Evolutionary conservation across 2,329 filamentous ascomycete genomes (phyloP), one percentile per base, ranked within the genome.

Genomic region (Metarhizium humberi): DNA sequence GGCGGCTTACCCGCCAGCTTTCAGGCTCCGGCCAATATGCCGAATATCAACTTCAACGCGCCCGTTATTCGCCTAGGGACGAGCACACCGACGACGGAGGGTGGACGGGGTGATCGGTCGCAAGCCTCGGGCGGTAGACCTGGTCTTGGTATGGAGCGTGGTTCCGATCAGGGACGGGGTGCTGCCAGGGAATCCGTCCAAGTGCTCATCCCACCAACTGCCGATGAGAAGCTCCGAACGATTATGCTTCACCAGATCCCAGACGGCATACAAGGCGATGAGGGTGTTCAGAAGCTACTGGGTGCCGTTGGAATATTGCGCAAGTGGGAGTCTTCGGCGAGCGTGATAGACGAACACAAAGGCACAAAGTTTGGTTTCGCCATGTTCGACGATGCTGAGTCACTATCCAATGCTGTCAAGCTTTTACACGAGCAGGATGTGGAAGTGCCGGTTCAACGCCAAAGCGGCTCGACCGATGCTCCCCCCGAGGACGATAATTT

Each of bases 21-120:
- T 73, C 89, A 95, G 75, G 84, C 90, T 51, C 92, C 92, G 10
- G 78, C 88, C 52, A 96, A 94, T 68, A 89, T 96, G 80, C 91
- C 92, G 52, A 95, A 95, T 70, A 96, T 99, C 77, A 96, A 99
- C 76, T 96, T 97, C 77, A 95, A 89, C 66, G 94, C 94, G 40
- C 92, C 92, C 55, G 91, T 97, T 57, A 97, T 99, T 67, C 88
- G 94, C 55, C 81, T 99, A 49, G 94, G 92, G 46, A 92, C 91
- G 13, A 81, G 80, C n/a, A 90, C 90, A 66, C 76, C 85, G 30
- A 68, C 71, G 11, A 3, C 54, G 6, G 66, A 70, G 63, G 30
- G 69, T 25, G 74, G 77, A 18, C 72, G 78, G 52, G 75, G 72
- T 59, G 79, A 82, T 25, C 54, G 56, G 16, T 46, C 50, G 34